Evolutionary conservation across 208 protist species (phyloP).

Genomic region (Herpetomonas tarakana): DNA sequence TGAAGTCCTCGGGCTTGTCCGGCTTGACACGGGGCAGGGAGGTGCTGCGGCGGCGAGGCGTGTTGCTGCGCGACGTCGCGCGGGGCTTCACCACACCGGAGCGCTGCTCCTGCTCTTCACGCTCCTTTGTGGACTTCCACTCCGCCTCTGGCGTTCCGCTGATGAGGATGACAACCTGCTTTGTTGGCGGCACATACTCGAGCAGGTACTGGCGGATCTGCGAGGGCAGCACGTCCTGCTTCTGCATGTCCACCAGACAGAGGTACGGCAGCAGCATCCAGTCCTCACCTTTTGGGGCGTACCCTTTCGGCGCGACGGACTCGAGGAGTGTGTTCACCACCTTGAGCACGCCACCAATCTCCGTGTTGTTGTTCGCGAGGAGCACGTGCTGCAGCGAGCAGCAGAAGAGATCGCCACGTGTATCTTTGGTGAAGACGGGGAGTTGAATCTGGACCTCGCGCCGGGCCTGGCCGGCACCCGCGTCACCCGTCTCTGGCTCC

Average conservation of each 20-base stretch:
- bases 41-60: slow-evolving; percentile 1
- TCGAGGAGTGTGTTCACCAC: slow-evolving; percentile 17
- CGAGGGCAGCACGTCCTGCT: not conserved
- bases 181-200: not conserved
- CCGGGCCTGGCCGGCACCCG: slow-evolving; percentile 3
- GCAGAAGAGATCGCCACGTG: slow-evolving; percentile 21
- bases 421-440: slow-evolving; percentile 15
- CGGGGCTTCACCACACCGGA: too few relatives aligned
- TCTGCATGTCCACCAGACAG: slow-evolving; percentile 6
- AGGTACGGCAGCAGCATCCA: slow-evolving; percentile 12
- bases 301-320: slow-evolving; percentile 5
- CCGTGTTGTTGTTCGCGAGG: slow-evolving; percentile 32
- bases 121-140: not conserved
- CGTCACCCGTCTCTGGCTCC: not conserved
- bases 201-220: not conserved
- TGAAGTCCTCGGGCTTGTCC: not conserved
- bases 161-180: not conserved
- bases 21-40: not conserved
- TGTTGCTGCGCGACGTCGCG: not conserved
- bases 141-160: not conserved
- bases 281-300: not conserved
- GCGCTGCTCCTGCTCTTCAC: not conserved
- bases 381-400: slow-evolving; percentile 29
- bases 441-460: slow-evolving; percentile 12
- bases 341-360: slow-evolving; percentile 21